Percentiles rank a stretch among this genome's conserved stretches.
These are phyloP conservation scores for Ceratobasidium sp. DNA, from an alignment of 1,284 basidiomycete genomes.

Conservation along the genomic window DNA sequence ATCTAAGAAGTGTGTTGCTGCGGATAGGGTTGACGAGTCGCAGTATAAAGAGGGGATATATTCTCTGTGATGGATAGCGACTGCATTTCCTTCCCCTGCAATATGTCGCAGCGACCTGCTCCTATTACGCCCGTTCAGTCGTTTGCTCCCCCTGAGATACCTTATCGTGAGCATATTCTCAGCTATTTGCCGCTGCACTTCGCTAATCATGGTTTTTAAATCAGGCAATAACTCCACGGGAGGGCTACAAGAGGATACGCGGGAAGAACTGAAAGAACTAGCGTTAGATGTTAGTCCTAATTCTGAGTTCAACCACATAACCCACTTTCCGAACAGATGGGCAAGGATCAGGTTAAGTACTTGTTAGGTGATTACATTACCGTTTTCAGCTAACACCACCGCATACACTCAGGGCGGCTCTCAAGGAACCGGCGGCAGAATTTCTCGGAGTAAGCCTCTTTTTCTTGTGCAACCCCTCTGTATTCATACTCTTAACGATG, in stretches of 20 bases:
- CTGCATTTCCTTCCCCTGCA: not conserved
- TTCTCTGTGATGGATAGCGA: too few species aligned
- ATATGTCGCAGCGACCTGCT: not conserved
- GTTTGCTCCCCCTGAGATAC: not conserved
- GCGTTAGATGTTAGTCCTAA: not conserved
- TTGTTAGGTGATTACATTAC: not conserved
- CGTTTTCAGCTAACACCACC: not conserved
- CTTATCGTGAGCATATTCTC: not conserved
- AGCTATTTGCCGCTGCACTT: not conserved
- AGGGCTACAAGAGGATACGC: too few species aligned
- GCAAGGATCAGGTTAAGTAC: constrained; percentile 17
- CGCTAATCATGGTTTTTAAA: not conserved
- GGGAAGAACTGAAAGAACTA: not conserved
- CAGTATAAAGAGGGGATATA: not conserved
- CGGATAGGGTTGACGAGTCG: not conserved
- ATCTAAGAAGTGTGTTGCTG: too few species aligned
- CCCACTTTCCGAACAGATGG: constrained; percentile 33
- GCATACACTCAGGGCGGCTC: not conserved
- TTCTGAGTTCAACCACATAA: constrained; percentile 12
- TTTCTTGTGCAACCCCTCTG: not conserved
- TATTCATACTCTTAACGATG: not conserved
- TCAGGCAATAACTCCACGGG: not conserved
- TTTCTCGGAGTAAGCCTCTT: constrained; percentile 65
- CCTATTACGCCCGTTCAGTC: not conserved
- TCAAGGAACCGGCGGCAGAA: constrained; percentile 77